phyloP scores from a whole-genome alignment of 768 basidiomycete species.

The Podaxis sp. region DNA sequence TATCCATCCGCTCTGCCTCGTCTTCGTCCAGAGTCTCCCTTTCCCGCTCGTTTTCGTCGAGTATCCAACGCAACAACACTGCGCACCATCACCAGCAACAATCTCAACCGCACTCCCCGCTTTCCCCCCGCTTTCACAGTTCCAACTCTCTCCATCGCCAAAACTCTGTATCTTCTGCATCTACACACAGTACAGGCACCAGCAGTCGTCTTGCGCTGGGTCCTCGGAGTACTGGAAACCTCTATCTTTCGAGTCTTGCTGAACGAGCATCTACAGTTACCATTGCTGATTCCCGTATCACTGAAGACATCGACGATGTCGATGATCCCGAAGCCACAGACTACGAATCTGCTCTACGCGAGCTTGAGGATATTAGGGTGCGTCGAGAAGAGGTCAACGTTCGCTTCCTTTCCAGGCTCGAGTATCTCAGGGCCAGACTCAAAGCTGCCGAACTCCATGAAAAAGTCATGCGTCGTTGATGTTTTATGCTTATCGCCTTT shows the following conservation, averaged over 20 bases:
- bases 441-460: slow-evolving; percentile 72
- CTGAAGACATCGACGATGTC: slow-evolving; percentile 17
- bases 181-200: slow-evolving; percentile 37
- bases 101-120: slow-evolving; percentile 23
- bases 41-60: slow-evolving; percentile 35
- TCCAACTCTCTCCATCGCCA: slow-evolving; percentile 38
- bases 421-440: slow-evolving; percentile 72
- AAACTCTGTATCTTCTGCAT: slow-evolving; percentile 51
- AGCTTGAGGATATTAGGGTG: slow-evolving; percentile 61
- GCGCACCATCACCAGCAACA: neutral
- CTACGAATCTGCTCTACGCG: slow-evolving; percentile 11
- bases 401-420: slow-evolving; percentile 69
- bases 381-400: slow-evolving; percentile 63
- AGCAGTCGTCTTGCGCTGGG: slow-evolving; percentile 18
- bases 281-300: slow-evolving; percentile 15
- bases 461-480: slow-evolving; percentile 38
- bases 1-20: slow-evolving; percentile 39
- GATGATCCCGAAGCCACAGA: slow-evolving; percentile 37
- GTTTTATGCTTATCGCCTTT: neutral
- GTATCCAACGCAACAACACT: too few species aligned
- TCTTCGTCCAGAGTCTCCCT: slow-evolving; percentile 40
- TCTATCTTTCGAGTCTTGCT: slow-evolving; percentile 31
- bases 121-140: slow-evolving; percentile 26
- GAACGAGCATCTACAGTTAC: slow-evolving; percentile 19
- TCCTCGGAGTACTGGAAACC: slow-evolving; percentile 41